These are phyloP conservation scores for Tetrahymena borealis DNA, from an alignment of 73 alveolate species.

Conservation along the genomic window DNA sequence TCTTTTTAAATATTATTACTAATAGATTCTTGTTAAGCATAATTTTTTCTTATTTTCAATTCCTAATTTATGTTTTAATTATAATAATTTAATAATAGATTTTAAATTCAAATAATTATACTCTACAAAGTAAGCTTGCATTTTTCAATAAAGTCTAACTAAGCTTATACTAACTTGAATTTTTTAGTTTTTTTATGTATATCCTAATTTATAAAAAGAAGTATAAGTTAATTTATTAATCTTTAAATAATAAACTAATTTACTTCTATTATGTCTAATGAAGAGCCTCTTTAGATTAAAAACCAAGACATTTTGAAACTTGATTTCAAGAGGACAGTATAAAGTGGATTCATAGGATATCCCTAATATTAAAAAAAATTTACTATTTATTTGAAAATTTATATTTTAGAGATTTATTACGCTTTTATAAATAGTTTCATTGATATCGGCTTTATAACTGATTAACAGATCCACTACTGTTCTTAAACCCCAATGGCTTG, in stretches of 20 bases:
- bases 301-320: not conserved
- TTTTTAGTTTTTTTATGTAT: not conserved
- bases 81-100: not conserved
- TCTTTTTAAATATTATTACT: not conserved
- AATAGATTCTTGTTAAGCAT: not conserved
- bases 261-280: not conserved
- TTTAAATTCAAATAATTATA: not conserved
- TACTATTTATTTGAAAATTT: not conserved
- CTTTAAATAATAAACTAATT: not conserved
- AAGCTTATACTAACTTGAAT: not conserved
- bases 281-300: not conserved
- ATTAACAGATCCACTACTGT: not conserved
- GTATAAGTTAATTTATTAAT: not conserved
- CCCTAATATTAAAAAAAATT: not conserved
- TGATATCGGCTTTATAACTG: not conserved
- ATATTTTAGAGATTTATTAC: not conserved
- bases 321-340: not conserved
- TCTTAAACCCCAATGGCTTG: not conserved
- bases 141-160: not conserved
- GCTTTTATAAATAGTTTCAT: not conserved
- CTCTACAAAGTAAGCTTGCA: not conserved
- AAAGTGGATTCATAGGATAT: not conserved
- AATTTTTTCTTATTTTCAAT: not conserved
- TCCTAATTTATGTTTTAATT: not conserved
- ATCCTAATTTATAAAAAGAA: not conserved